Percentiles rank a stretch among this genome's conserved stretches.
phyloP scores from a whole-genome alignment of 2,329 filamentous ascomycete genomes.

The Lasiodiplodia gonubiensis region DNA sequence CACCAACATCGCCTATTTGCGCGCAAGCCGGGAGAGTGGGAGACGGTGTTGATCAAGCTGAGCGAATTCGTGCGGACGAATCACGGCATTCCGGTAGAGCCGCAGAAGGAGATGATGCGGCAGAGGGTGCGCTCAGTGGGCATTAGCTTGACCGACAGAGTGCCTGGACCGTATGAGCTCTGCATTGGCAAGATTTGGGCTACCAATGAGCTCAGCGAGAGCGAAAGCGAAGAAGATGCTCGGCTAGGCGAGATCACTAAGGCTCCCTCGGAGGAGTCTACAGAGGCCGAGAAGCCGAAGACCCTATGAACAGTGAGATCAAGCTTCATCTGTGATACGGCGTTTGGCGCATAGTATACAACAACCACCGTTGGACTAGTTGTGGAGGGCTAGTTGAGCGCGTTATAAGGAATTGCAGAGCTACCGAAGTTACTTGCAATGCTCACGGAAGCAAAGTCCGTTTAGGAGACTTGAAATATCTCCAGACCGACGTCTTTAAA shows the following conservation, averaged over 20 bases:
- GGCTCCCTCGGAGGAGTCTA: background rate
- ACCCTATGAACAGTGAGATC: background rate
- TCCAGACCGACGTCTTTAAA: background rate
- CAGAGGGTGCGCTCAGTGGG: slow-evolving; percentile 87
- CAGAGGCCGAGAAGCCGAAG: background rate
- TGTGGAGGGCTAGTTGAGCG: background rate
- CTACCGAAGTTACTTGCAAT: background rate
- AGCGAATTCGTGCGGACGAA: slow-evolving; percentile 95
- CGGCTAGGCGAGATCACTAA: slow-evolving; percentile 35
- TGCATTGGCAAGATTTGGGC: slow-evolving; percentile 89
- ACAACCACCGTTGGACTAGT: background rate
- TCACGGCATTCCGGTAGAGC: slow-evolving; percentile 88
- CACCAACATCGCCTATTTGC: slow-evolving; percentile 91
- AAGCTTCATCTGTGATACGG: background rate
- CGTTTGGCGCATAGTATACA: background rate
- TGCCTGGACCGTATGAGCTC: slow-evolving; percentile 87
- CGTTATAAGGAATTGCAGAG: background rate
- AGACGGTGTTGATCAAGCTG: slow-evolving; percentile 91
- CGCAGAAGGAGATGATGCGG: slow-evolving; percentile 85
- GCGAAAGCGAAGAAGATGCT: slow-evolving; percentile 37
- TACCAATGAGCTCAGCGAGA: slow-evolving; percentile 67
- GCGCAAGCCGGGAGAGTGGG: slow-evolving; percentile 83
- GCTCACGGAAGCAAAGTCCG: background rate
- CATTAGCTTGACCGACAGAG: slow-evolving; percentile 84
- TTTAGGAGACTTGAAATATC: background rate